Conservation (phyloP, 1,284 basidiomycete species). For the Microbotryum intermedium region DNA sequence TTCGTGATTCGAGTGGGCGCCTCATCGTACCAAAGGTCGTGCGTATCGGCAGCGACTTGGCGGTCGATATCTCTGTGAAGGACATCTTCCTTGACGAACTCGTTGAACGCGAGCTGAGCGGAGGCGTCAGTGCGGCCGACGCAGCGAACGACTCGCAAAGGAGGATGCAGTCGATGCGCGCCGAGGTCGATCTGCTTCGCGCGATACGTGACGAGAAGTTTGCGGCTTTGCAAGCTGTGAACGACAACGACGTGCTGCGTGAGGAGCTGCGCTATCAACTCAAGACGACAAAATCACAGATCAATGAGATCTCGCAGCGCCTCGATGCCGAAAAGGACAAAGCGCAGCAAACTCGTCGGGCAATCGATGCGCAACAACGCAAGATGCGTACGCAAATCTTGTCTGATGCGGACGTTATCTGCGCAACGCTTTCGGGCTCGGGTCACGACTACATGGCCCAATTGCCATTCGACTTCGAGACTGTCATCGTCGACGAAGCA, state of each 20-base stretch:
- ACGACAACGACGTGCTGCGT: conserved; percentile 41
- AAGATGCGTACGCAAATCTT: conserved; percentile 68
- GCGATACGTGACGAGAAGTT: conserved; percentile 53
- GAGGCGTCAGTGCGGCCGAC: conserved; percentile 26
- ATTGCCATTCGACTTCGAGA: conserved; percentile 71
- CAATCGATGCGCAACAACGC: conserved; percentile 66
- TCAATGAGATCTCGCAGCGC: conserved; percentile 56
- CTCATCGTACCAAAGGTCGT: conserved; percentile 67
- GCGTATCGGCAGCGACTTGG: conserved; percentile 70
- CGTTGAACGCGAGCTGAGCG: conserved; percentile 55
- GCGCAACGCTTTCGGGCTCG: conserved; percentile 83
- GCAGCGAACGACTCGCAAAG: conserved; percentile 40
- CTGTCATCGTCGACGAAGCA: conserved; percentile 96
- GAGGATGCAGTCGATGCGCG: conserved; percentile 43
- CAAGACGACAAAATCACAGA: conserved; percentile 52
- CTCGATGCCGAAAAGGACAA: conserved; percentile 66
- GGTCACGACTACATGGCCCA: conserved; percentile 79
- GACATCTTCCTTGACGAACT: conserved; percentile 81
- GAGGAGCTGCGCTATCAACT: conserved; percentile 48
- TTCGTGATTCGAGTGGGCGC: conserved; percentile 53
- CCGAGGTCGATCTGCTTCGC: conserved; percentile 55
- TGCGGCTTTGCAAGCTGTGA: conserved; percentile 47
- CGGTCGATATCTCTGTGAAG: conserved; percentile 72
- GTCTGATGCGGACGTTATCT: conserved; percentile 83
- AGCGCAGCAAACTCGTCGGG: conserved; percentile 59